These are phyloP conservation scores for Nicotiana benthamiana DNA, from an alignment of 257 asterid species.

Conservation along the genomic window DNA sequence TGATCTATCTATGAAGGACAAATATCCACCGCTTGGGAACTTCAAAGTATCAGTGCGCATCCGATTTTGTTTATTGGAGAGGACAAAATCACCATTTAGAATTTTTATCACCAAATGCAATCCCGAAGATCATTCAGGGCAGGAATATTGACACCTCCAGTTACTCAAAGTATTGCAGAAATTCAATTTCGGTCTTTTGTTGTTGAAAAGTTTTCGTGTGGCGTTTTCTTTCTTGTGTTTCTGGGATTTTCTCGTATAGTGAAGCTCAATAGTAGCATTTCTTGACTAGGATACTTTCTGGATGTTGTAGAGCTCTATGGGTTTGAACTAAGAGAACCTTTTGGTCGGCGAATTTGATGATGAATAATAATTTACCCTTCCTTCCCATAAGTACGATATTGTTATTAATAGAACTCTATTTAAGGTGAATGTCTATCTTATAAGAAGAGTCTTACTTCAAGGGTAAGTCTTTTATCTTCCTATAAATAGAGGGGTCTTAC, in stretches of 20 bases:
- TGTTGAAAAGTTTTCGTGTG: neutral
- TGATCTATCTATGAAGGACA: constrained; percentile 86
- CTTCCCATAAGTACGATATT: neutral
- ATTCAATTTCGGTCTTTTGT: neutral
- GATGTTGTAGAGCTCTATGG: neutral
- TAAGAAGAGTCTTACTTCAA: too few species aligned
- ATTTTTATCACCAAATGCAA: constrained; percentile 94
- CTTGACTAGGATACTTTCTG: neutral
- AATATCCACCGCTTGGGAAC: constrained; percentile 83
- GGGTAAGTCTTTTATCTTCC: too few species aligned
- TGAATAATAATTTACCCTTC: neutral
- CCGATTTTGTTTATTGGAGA: constrained; percentile 74
- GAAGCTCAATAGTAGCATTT: neutral
- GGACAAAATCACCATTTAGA: constrained; percentile 80
- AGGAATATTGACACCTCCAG: constrained; percentile 93
- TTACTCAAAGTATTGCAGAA: constrained; percentile 22
- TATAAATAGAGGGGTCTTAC: too few species aligned
- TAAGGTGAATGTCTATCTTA: too few species aligned
- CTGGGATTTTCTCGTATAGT: neutral
- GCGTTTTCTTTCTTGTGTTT: neutral
- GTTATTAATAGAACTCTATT: too few species aligned
- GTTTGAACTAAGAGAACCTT: neutral
- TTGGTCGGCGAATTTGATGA: neutral
- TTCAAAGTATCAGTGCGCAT: constrained; percentile 77
- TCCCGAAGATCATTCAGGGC: constrained; percentile 91